Evolutionary conservation across 1,284 basidiomycete species (phyloP).

Genomic region (Heterobasidion occidentale): DNA sequence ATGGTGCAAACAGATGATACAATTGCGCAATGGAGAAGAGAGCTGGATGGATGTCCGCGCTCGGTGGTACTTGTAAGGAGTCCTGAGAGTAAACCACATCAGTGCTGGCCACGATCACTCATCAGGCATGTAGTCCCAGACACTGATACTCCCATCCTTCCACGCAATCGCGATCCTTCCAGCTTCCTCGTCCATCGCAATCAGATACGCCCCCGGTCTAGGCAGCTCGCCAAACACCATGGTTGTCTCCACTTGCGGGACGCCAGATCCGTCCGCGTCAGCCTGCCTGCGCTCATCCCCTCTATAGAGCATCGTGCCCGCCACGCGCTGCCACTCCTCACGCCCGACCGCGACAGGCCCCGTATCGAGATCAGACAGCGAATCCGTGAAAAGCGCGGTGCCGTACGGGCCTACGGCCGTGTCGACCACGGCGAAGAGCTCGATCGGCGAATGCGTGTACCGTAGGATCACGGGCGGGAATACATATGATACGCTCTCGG

Average conservation of each 20-base stretch:
- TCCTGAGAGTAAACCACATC: too few species aligned
- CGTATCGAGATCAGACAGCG: conserved; percentile 36
- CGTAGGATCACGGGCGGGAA: conserved; percentile 12
- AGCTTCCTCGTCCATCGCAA: conserved; percentile 52
- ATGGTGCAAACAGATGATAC: too few species aligned
- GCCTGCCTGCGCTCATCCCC: background rate
- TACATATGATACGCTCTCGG: conserved; percentile 20
- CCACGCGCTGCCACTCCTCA: conserved; percentile 49
- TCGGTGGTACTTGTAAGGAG: too few species aligned
- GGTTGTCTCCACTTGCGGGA: conserved; percentile 15
- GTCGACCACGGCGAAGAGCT: conserved; percentile 46
- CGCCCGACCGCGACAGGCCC: conserved; percentile 12
- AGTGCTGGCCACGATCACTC: background rate
- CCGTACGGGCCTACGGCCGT: conserved; percentile 50
- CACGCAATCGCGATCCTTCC: conserved; percentile 51
- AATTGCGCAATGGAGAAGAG: too few species aligned
- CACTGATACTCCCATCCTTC: conserved; percentile 37
- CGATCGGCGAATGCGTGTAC: conserved; percentile 51
- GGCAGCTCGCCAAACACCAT: conserved; percentile 37
- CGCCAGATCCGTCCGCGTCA: background rate
- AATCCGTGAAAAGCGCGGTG: conserved; percentile 58
- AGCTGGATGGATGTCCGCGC: too few species aligned
- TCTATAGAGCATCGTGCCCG: conserved; percentile 27
- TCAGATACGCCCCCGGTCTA: conserved; percentile 36
- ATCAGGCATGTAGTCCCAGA: conserved; percentile 35